Percentiles rank a stretch among this genome's conserved stretches.
Evolutionary conservation across 148 eudicot species (phyloP).

Genomic region (Limonium bicolor): DNA sequence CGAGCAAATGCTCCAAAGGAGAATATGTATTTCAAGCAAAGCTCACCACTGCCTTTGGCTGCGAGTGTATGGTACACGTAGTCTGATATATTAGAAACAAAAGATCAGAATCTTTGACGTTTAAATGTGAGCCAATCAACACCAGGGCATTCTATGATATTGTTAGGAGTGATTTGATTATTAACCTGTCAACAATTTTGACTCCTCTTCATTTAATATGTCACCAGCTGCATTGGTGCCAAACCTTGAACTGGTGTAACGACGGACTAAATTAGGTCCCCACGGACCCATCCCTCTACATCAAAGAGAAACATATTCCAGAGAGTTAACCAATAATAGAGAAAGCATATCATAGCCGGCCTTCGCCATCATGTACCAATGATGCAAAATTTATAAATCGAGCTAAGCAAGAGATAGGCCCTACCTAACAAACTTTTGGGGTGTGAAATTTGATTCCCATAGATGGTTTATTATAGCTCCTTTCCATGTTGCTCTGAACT

Average conservation of each 20-base stretch:
- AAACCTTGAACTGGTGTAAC: conserved; percentile 75
- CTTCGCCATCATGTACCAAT: neutral
- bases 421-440: conserved; percentile 74
- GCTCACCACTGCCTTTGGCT: conserved; percentile 95
- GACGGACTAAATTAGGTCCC: conserved; percentile 79
- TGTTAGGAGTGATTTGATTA: no score
- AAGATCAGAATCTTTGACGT: no score
- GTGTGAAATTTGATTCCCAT: conserved; percentile 96
- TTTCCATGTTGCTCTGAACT: conserved; percentile 81
- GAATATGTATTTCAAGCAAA: conserved; percentile 81
- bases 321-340: neutral
- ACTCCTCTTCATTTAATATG: conserved; percentile 55
- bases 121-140: no score
- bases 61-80: conserved; percentile 86
- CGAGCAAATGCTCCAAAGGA: conserved; percentile 89
- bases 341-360: neutral
- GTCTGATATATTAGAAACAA: no score
- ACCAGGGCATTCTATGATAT: no score
- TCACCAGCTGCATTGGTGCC: conserved; percentile 55
- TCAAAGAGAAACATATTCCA: neutral
- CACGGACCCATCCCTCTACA: conserved; percentile 92
- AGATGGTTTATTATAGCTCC: conserved; percentile 80
- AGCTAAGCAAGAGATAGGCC: no score
- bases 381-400: neutral
- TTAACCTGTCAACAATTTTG: conserved; percentile 63